These are phyloP conservation scores for Colletotrichum trifolii DNA, from an alignment of 2,329 filamentous ascomycete species.

Conservation along the genomic window DNA sequence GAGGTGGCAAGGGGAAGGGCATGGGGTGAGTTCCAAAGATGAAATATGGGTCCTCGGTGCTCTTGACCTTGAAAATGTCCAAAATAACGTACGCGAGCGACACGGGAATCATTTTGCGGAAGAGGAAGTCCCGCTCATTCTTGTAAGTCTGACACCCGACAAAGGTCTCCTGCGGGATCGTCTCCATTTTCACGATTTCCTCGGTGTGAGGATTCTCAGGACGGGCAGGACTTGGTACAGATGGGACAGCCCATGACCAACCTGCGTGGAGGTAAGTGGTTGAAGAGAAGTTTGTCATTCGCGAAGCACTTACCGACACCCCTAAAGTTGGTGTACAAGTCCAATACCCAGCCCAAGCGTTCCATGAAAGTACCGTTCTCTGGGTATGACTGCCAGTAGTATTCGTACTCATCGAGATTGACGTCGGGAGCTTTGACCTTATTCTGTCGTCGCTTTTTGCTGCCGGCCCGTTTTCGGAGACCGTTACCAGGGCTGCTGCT, in stretches of 20 bases:
- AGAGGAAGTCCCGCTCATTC: slow-evolving; percentile 58
- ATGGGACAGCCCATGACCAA: slow-evolving; percentile 67
- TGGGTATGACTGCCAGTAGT: slow-evolving; percentile 71
- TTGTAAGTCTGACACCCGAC: slow-evolving; percentile 58
- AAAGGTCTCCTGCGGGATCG: slow-evolving; percentile 54
- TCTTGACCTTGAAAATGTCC: slow-evolving; percentile 75
- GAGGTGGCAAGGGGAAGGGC: slow-evolving; percentile 51
- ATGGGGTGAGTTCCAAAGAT: slow-evolving; percentile 56
- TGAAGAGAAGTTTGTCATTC: neutral
- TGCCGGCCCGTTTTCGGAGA: slow-evolving; percentile 21
- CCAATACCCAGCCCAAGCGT: slow-evolving; percentile 66
- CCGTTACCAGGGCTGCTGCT: neutral
- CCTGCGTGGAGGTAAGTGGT: slow-evolving; percentile 47
- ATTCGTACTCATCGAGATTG: slow-evolving; percentile 51
- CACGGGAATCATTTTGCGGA: slow-evolving; percentile 57
- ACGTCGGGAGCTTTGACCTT: slow-evolving; percentile 24
- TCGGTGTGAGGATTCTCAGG: slow-evolving; percentile 53
- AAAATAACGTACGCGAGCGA: slow-evolving; percentile 71
- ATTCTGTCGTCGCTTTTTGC: slow-evolving; percentile 20
- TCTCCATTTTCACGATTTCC: slow-evolving; percentile 52
- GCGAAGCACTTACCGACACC: slow-evolving; percentile 57
- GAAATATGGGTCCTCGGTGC: slow-evolving; percentile 85
- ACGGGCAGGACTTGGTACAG: slow-evolving; percentile 56
- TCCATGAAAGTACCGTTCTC: slow-evolving; percentile 57
- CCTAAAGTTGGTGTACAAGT: slow-evolving; percentile 66